Evolutionary conservation across 768 basidiomycete genomes (phyloP).

Genomic region (Trametes cingulata): DNA sequence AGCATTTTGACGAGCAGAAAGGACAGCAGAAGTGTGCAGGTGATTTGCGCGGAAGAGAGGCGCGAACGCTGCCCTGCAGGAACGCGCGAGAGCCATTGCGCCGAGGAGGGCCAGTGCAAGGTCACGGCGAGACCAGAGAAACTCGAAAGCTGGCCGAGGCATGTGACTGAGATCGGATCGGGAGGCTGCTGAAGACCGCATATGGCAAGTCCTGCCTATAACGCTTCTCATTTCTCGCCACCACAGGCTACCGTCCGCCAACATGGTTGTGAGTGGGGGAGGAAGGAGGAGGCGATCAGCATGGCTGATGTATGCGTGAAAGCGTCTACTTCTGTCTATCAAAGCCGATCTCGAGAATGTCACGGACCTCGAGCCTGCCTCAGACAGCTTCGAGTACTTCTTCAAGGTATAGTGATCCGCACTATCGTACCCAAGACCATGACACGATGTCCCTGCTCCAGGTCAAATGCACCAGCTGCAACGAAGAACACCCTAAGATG

Average conservation of each 20-base stretch:
- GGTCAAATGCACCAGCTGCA: slow-evolving; percentile 82
- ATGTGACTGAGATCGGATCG: slow-evolving; percentile 14
- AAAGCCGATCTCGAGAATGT: slow-evolving; percentile 83
- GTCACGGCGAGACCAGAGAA: slow-evolving; percentile 6
- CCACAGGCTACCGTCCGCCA: background rate
- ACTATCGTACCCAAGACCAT: background rate
- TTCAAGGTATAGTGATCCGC: slow-evolving; percentile 54
- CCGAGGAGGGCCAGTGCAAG: slow-evolving; percentile 6
- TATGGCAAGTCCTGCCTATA: slow-evolving; percentile 6
- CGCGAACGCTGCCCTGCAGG: slow-evolving; percentile 18
- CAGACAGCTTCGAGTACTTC: slow-evolving; percentile 74
- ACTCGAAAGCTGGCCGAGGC: slow-evolving; percentile 16
- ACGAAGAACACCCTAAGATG: slow-evolving; percentile 71
- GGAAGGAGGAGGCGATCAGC: background rate
- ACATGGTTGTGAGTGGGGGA: slow-evolving; percentile 21
- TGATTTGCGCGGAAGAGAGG: slow-evolving; percentile 29
- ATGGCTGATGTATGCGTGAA: background rate
- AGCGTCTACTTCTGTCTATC: slow-evolving; percentile 67
- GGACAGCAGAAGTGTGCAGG: slow-evolving; percentile 12
- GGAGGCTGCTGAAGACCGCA: background rate
- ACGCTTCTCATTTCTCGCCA: background rate
- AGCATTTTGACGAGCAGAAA: slow-evolving; percentile 15
- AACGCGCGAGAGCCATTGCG: slow-evolving; percentile 22
- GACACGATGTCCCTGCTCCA: slow-evolving; percentile 25
- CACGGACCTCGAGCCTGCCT: slow-evolving; percentile 64